phyloP scores from a whole-genome alignment of 352 stramenopile genomes.

The Phytophthora sojae region DNA sequence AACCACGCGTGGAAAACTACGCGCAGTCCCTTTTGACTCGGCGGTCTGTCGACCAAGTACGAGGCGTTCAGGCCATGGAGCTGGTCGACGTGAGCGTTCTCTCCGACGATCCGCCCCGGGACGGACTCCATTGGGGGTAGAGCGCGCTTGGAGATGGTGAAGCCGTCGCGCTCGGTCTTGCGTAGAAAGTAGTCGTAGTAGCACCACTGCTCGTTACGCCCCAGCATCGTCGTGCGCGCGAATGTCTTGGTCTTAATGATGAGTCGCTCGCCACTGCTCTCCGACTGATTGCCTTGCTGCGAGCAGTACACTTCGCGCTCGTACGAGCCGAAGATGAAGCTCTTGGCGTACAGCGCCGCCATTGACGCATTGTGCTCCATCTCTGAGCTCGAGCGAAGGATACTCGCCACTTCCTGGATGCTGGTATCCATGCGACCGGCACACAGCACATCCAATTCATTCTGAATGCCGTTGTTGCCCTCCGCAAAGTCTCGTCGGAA shows the following conservation, averaged over 20 bases:
- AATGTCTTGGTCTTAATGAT: conserved; percentile 39
- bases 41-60: conserved; percentile 9
- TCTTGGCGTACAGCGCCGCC: conserved; percentile 41
- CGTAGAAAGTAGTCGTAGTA: conserved; percentile 37
- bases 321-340: conserved; percentile 41
- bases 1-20: conserved; percentile 1
- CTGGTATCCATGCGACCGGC: conserved; percentile 24
- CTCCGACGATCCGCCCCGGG: conserved; percentile 4
- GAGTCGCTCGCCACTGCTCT: conserved; percentile 23
- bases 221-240: conserved; percentile 13
- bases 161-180: conserved; percentile 18
- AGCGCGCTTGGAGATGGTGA: conserved; percentile 30
- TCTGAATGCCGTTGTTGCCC: background rate
- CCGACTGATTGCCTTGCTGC: background rate
- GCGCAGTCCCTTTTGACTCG: background rate
- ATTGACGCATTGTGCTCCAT: conserved; percentile 40
- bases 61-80: conserved; percentile 29
- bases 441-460: conserved; percentile 26
- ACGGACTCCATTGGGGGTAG: conserved; percentile 17
- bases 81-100: conserved; percentile 22
- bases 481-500: conserved; percentile 7
- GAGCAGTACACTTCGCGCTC: conserved; percentile 26
- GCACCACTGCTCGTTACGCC: conserved; percentile 43
- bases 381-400: conserved; percentile 22
- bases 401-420: conserved; percentile 34